Base-by-base conservation (phyloP, 306 rosid species). In the Carpinus fangiana region DNA sequence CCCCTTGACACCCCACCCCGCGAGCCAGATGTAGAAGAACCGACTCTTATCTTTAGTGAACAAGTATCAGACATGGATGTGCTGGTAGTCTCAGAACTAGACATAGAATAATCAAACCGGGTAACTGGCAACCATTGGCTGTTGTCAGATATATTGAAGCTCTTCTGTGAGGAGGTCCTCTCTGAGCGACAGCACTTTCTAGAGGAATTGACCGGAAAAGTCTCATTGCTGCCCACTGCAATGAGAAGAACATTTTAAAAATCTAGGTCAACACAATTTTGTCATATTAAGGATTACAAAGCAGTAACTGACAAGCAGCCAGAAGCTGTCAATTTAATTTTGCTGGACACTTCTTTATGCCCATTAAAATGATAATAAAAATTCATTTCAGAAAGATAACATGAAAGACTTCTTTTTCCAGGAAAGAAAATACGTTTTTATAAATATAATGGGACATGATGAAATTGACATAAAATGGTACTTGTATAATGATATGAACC, bases 71-170 rank as follows among this genome's bases (percentile, higher is more conserved):
- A 72, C 81, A 83, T 75, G 28, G 98, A 96, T 51, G 91, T 85
- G 84, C 97, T 88, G 47, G 98, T 83, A 73, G 94, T 84, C 79
- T 89, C 94, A 75, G 92, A 86, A 71, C 83, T 67, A 52, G 92
- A 77, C 69, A 83, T 69, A 7, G 86, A 77, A 73, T 79, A 81
- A 54, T 85, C 93, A 60, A 88, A 74, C 74, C 46, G 75, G 55
- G 84, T 52, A 57, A 77, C 34, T 47, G 89, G 79, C 78, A 79
- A 73, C 72, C 74, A 78, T 56, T 54, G 86, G 80, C 74, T 72
- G 67, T 61, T 83, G 76, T 78, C 87, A 79, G 89, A 73, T 83
- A 59, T 55, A 61, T 57, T 73, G 47, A 83, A 88, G 76, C 88
- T 83, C 84, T 85, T 93, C 74, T 81, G 80, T n/a, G 87, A 82